These are phyloP conservation scores for Penicillium corylophilum DNA, from an alignment of 2,329 filamentous ascomycete species.

Conservation along the genomic window DNA sequence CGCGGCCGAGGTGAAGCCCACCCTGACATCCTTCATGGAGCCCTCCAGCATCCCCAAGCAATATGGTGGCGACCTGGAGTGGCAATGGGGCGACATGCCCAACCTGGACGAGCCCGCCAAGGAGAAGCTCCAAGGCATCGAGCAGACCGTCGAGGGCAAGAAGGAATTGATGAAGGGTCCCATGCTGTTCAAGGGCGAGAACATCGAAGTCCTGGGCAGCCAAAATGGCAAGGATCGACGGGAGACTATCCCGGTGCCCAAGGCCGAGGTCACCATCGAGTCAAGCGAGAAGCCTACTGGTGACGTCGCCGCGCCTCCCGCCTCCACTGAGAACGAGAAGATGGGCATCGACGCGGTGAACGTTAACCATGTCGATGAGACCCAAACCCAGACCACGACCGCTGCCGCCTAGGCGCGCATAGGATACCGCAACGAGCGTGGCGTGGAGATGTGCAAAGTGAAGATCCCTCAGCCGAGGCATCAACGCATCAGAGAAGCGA, in stretches of 20 bases:
- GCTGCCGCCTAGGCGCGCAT: slow-evolving; percentile 10
- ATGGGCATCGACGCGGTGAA: slow-evolving; percentile 10
- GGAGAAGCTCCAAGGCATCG: slow-evolving; percentile 32
- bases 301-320: not conserved
- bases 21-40: slow-evolving; percentile 79
- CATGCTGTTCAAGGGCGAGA: slow-evolving; percentile 34
- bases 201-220: slow-evolving; percentile 34
- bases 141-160: slow-evolving; percentile 27
- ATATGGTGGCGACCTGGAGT: slow-evolving; percentile 86
- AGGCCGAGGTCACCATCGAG: not conserved
- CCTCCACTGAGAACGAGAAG: slow-evolving; percentile 7
- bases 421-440: not conserved
- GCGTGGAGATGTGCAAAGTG: not conserved
- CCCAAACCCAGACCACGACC: slow-evolving; percentile 12
- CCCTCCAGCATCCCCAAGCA: slow-evolving; percentile 78
- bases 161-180: slow-evolving; percentile 36
- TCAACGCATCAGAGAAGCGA: not conserved
- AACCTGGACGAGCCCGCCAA: slow-evolving; percentile 60
- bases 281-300: not conserved
- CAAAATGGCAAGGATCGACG: slow-evolving; percentile 35
- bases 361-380: slow-evolving; percentile 2
- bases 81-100: slow-evolving; percentile 72
- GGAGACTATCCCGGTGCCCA: slow-evolving; percentile 25
- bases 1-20: slow-evolving; percentile 69
- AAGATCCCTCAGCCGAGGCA: slow-evolving; percentile 3